Evolutionary conservation across 108 stramenopile genomes (phyloP), one percentile per base, ranked within the genome.

Genomic region (Bacterosira constricta): DNA sequence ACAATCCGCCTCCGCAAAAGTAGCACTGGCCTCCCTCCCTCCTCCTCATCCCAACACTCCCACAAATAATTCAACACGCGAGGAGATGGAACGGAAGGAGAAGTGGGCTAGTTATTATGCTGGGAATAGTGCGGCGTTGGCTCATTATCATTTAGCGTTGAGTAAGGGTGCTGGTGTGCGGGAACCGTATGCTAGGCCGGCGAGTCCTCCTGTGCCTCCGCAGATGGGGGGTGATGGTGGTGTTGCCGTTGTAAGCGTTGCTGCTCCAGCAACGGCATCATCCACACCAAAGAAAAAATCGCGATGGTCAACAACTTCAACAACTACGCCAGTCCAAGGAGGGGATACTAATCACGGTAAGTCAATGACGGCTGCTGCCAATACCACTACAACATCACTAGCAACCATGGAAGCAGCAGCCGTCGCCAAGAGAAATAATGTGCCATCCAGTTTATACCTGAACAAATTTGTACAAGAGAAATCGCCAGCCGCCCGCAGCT

Each of bases 21-120:
- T 56, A 41, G 17, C 54, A 7, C 9, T 65, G 0, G 49, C 62
- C 4, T 62, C 52, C 17, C 46, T 47, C 46, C 46, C 46, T 5
- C 46, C 46, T 23, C 11, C 46, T 23, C 46, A 47, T 18, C 46
- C 46, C 46, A 47, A 47, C 13, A 25, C 39, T 53, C 27, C 27
- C 37, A 17, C 45, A 3, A 35, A 63, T 25, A 31, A 60, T 69
- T 39, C 36, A 37, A 35, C 77, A 42, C 52, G 69, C 8, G 55
- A 26, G 12, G 84, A 81, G 59, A 45, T 38, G 27, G 63, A 70
- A 53, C 53, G 67, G 27, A 39, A 66, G 36, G 66, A 63, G 26
- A 70, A 82, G 31, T 90, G 90, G 90, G 85, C 85, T 5, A 67
- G 67, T 49, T 88, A 90, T 50, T 88, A 88, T 38, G 75, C 86